Percentiles rank a stretch among this genome's conserved stretches.
phyloP scores from a whole-genome alignment of 2,329 filamentous ascomycete genomes.

The Fonsecaea nubica region DNA sequence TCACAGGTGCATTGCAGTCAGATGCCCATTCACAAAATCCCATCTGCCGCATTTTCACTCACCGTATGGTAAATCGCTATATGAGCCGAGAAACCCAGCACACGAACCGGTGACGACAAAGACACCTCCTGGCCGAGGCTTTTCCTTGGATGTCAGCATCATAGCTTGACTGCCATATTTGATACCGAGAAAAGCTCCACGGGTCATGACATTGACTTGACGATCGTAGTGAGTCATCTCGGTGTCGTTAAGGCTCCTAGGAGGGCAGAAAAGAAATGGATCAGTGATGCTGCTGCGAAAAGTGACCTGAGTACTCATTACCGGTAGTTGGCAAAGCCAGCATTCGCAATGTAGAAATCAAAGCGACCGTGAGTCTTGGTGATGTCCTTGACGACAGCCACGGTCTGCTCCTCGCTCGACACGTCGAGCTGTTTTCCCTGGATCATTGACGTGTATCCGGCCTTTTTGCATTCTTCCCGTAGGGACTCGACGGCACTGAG shows the following conservation, averaged over 20 bases:
- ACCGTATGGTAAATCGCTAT: conserved; percentile 31
- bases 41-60: background rate
- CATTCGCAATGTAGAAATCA: conserved; percentile 31
- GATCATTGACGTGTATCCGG: conserved; percentile 16
- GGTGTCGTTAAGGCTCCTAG: conserved; percentile 23
- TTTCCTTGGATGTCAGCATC: conserved; percentile 26
- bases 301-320: background rate
- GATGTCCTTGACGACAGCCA: conserved; percentile 23
- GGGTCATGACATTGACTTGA: conserved; percentile 28
- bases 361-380: conserved; percentile 23
- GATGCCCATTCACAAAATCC: background rate
- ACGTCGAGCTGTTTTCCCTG: conserved; percentile 22
- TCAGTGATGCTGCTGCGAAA: no score
- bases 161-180: conserved; percentile 30
- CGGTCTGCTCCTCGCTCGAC: conserved; percentile 20
- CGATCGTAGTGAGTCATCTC: conserved; percentile 23
- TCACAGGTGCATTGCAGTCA: background rate
- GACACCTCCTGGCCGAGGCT: conserved; percentile 20
- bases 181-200: conserved; percentile 22
- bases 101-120: conserved; percentile 27
- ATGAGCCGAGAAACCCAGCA: conserved; percentile 19
- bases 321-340: conserved; percentile 28
- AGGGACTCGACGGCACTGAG: conserved; percentile 12
- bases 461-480: conserved; percentile 21
- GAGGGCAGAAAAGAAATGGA: background rate